These are phyloP conservation scores for Wakefieldia striispora DNA, from an alignment of 768 basidiomycete genomes.

Conservation along the genomic window DNA sequence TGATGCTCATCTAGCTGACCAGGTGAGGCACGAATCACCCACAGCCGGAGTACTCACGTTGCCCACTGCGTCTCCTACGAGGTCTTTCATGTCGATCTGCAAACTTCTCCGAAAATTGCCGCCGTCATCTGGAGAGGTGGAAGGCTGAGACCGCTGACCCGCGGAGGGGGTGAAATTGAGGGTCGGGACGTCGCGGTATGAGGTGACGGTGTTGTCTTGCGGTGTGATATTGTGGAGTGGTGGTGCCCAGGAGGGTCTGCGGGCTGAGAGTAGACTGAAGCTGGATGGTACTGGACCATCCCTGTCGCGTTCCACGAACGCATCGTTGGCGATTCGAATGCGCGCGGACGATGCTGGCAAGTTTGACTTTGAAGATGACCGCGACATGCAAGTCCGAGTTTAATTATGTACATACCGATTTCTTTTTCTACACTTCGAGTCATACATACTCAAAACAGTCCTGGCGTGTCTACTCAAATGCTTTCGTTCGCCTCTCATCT, in stretches of 20 bases:
- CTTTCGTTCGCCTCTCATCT: no score
- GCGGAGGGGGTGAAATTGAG: conserved; percentile 16
- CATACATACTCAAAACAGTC: not conserved
- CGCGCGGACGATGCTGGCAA: conserved; percentile 17
- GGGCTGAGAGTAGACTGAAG: conserved; percentile 33
- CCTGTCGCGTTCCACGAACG: conserved; percentile 16
- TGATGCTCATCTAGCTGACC: conserved; percentile 78
- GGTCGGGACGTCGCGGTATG: conserved; percentile 30
- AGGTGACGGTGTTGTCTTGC: conserved; percentile 26
- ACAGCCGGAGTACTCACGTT: conserved; percentile 51
- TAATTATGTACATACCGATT: not conserved
- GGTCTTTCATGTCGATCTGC: conserved; percentile 75
- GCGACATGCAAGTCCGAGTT: conserved; percentile 17
- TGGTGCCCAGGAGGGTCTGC: conserved; percentile 33
- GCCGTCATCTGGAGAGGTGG: conserved; percentile 49
- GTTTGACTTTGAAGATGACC: conserved; percentile 25
- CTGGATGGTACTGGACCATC: conserved; percentile 28
- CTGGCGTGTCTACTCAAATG: conserved; percentile 10
- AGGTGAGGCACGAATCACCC: conserved; percentile 5
- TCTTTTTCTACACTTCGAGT: not conserved
- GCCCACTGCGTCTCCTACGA: conserved; percentile 81
- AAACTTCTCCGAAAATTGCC: conserved; percentile 57
- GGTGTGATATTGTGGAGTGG: conserved; percentile 26
- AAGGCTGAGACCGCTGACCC: conserved; percentile 14
- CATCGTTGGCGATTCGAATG: conserved; percentile 20